Evolutionary conservation across 2,329 filamentous ascomycete genomes (phyloP), one percentile per base, ranked within the genome.

Genomic region (Scolecobasidium constrictum): DNA sequence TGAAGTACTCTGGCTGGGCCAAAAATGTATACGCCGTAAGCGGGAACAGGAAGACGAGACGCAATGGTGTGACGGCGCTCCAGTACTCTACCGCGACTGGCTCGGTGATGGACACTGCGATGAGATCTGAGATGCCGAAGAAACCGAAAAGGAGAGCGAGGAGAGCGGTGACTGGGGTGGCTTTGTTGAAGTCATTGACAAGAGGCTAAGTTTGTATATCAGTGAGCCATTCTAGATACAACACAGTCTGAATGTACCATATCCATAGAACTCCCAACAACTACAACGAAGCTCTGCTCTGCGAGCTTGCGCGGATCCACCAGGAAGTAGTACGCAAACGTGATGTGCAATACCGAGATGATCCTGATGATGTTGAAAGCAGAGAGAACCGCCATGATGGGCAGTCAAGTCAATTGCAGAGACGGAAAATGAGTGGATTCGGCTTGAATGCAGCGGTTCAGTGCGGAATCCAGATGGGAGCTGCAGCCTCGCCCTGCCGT

Each of bases 321-420:
- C 53, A 93, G 71, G 65, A 95, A 82, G 67, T 92, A 86, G 63
- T 81, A 87, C 53, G 81, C 86, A 38, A 92, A 69, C 4, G 84
- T 85, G 50, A 94, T 63, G 65, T 94, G 85, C 67, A 92, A 86
- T 58, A 94, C 74, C 52, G 83, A 83, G 52, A 94, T 68, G 41
- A 78, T 81, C 52, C 84, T 82, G 53, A 95, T 81, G 60, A 94
- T 81, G 6, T 81, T 85, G 56, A 75, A 82, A 47, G 81, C 79
- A 2, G 85, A 87, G 55, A 95, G 73, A 59, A 93, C 69, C 22
- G 78, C 82, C 88, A 95, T 95, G 48, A 42, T 68, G 45, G 7
- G 5, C 20, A 45, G 40, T 22, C 9, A 23, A n/a, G 11, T n/a
- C n/a, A n/a, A n/a, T n/a, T n/a, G n/a, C n/a, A n/a, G n/a, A n/a